phyloP scores from a whole-genome alignment of 495 filamentous ascomycete genomes.

The Cladorrhinum samala region DNA sequence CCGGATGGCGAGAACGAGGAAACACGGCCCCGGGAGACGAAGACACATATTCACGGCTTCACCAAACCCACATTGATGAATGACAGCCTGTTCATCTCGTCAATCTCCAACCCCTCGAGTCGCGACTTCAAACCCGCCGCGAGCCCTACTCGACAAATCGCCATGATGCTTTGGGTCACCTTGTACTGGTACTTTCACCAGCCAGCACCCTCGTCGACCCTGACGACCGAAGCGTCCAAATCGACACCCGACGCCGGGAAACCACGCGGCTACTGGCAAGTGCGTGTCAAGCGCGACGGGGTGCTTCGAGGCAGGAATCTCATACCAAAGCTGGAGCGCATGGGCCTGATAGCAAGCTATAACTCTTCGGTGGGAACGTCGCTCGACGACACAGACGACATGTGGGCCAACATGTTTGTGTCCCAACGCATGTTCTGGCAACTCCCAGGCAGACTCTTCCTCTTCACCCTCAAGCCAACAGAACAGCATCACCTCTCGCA shows the following conservation, averaged over 20 bases:
- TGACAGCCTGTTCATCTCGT: conserved; percentile 84
- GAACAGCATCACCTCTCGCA: conserved; percentile 42
- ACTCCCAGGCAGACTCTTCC: conserved; percentile 75
- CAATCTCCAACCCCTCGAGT: conserved; percentile 75
- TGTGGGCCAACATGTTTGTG: conserved; percentile 78
- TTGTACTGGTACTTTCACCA: conserved; percentile 98
- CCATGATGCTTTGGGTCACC: conserved; percentile 94
- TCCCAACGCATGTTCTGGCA: conserved; percentile 86
- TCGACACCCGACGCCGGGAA: conserved; percentile 60
- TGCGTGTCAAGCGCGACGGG: conserved; percentile 78
- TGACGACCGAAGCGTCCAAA: conserved; percentile 57
- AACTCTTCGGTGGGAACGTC: conserved; percentile 69
- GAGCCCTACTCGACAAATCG: conserved; percentile 79
- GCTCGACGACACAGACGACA: conserved; percentile 54
- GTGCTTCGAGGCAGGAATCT: conserved; percentile 76
- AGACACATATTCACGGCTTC: conserved; percentile 58
- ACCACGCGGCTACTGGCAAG: conserved; percentile 81
- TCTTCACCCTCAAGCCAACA: conserved; percentile 72
- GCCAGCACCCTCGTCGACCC: conserved; percentile 46
- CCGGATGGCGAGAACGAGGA: too few species aligned
- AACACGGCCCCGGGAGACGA: too few species aligned
- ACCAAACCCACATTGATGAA: conserved; percentile 64
- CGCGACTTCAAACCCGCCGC: conserved; percentile 69
- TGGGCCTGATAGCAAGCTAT: conserved; percentile 73
- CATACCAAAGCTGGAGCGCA: conserved; percentile 86